These are phyloP conservation scores for Coleophoma crateriformis DNA, from an alignment of 2,329 filamentous ascomycete species.

Conservation along the genomic window DNA sequence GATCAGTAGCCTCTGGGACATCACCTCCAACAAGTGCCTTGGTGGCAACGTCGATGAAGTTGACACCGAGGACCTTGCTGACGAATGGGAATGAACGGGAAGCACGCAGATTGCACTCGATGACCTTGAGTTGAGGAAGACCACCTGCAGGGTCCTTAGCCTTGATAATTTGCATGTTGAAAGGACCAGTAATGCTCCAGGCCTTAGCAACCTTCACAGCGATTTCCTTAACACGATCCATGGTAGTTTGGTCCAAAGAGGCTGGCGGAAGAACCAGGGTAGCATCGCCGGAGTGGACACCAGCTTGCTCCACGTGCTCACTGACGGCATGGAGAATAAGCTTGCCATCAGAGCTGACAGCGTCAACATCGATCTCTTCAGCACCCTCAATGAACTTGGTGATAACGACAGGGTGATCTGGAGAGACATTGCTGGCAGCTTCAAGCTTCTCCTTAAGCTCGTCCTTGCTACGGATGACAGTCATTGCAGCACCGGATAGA, in stretches of 20 bases:
- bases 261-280: slow-evolving; percentile 87
- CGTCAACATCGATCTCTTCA: slow-evolving; percentile 94
- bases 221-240: slow-evolving; percentile 90
- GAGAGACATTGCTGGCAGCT: slow-evolving; percentile 83
- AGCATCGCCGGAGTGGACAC: slow-evolving; percentile 96
- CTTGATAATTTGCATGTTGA: slow-evolving; percentile 99
- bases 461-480: slow-evolving; percentile 80
- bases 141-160: slow-evolving; percentile 71
- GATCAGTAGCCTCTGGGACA: slow-evolving; percentile 78
- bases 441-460: slow-evolving; percentile 94
- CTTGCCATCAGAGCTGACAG: slow-evolving; percentile 79
- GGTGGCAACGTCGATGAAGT: slow-evolving; percentile 95
- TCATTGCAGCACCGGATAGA: slow-evolving; percentile 97
- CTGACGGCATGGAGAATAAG: slow-evolving; percentile 87
- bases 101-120: slow-evolving; percentile 95
- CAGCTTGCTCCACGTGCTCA: slow-evolving; percentile 94
- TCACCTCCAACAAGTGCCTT: slow-evolving; percentile 83
- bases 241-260: slow-evolving; percentile 69
- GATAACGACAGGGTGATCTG: slow-evolving; percentile 96
- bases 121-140: slow-evolving; percentile 81
- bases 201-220: slow-evolving; percentile 94
- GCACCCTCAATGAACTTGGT: slow-evolving; percentile 98
- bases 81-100: slow-evolving; percentile 98
- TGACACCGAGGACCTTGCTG: slow-evolving; percentile 90
- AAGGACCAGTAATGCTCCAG: slow-evolving; percentile 95